Percentiles rank a stretch among this genome's conserved stretches.
Evolutionary conservation across 23 red algal genomes (phyloP).

Genomic region (Pyropia yezoensis): DNA sequence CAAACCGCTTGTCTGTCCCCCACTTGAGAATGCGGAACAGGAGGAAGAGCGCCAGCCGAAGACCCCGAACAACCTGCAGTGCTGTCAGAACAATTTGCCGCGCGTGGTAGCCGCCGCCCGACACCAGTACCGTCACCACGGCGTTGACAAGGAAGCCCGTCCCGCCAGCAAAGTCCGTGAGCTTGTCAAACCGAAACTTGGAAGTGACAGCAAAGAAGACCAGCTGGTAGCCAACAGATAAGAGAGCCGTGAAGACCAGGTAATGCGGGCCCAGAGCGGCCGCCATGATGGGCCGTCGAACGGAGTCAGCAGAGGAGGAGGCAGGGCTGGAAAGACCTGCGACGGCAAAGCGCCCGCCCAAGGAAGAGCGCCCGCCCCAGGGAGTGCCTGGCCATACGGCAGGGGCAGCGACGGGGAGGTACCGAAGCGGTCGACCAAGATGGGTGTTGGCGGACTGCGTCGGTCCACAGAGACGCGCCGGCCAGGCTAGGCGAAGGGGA

Average conservation of each 20-base stretch:
- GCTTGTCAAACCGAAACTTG: conserved; percentile 28
- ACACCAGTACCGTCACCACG: conserved; percentile 16
- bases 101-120: neutral
- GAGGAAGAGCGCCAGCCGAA: conserved; percentile 47
- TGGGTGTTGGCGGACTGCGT: no score
- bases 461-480: no score
- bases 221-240: conserved; percentile 48
- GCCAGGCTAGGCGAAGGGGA: no score
- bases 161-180: conserved; percentile 67
- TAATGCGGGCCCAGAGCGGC: conserved; percentile 39
- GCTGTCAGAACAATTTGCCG: conserved; percentile 26
- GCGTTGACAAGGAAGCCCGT: conserved; percentile 57
- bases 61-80: conserved; percentile 25
- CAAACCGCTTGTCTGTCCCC: conserved; percentile 50
- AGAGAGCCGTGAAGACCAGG: conserved; percentile 46
- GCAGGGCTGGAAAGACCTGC: no score
- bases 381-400: no score
- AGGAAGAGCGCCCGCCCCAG: no score
- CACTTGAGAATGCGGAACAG: conserved; percentile 49
- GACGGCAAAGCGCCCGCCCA: no score
- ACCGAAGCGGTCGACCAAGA: no score
- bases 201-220: conserved; percentile 30
- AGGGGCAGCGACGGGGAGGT: no score
- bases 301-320: no score
- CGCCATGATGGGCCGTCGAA: conserved; percentile 4